These are phyloP conservation scores for Beverwykella pulmonaria DNA, from an alignment of 495 filamentous ascomycete species.

Conservation along the genomic window DNA sequence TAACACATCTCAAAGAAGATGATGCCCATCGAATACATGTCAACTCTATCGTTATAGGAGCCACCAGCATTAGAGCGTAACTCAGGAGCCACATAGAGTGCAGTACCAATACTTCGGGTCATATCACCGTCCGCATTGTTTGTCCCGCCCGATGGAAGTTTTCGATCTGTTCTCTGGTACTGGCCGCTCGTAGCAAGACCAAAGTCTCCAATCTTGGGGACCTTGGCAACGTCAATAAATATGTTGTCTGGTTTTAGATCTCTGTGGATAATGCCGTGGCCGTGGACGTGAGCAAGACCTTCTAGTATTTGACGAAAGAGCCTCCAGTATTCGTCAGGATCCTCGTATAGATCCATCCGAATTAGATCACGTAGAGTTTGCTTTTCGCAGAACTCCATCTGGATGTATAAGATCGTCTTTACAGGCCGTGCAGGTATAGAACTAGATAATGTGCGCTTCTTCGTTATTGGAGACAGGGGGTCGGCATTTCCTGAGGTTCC, in stretches of 20 bases:
- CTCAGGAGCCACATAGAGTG: constrained; percentile 93
- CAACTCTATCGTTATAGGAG: constrained; percentile 89
- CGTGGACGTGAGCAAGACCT: constrained; percentile 87
- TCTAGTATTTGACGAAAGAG: constrained; percentile 90
- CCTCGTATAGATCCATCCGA: constrained; percentile 68
- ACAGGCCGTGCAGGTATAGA: constrained; percentile 44
- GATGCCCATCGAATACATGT: constrained; percentile 97
- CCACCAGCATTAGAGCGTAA: constrained; percentile 70
- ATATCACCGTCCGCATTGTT: constrained; percentile 55
- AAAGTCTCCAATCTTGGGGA: constrained; percentile 95
- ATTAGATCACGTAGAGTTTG: constrained; percentile 94
- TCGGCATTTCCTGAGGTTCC: neutral
- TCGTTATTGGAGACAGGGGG: constrained; percentile 9
- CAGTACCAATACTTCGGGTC: constrained; percentile 91
- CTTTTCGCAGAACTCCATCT: constrained; percentile 98
- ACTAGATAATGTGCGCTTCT: constrained; percentile 36
- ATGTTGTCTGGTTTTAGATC: constrained; percentile 99
- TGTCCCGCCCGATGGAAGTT: constrained; percentile 41
- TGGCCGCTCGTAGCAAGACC: constrained; percentile 90
- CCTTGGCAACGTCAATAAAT: constrained; percentile 87
- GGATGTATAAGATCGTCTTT: constrained; percentile 72
- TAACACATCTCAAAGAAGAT: constrained; percentile 99
- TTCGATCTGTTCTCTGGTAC: constrained; percentile 57
- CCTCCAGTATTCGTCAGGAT: constrained; percentile 80
- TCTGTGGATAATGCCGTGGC: constrained; percentile 89